These are phyloP conservation scores for Entomortierella chlamydospora DNA, from an alignment of 192 early-diverging fungal genomes.

Conservation along the genomic window DNA sequence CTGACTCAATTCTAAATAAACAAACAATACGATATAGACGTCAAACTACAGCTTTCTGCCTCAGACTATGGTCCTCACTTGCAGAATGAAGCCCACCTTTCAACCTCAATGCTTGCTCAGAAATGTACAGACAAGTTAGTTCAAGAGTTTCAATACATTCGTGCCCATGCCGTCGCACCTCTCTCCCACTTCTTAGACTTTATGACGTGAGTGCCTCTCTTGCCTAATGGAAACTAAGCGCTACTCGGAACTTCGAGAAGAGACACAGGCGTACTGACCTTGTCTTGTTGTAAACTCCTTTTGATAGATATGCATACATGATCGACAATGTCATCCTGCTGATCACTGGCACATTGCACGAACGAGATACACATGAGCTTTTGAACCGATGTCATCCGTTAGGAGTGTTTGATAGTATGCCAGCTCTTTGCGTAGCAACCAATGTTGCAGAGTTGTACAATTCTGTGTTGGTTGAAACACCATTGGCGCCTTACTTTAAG, in stretches of 20 bases:
- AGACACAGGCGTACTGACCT: too few relatives aligned
- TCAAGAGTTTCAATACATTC: constrained; percentile 92
- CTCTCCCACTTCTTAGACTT: constrained; percentile 95
- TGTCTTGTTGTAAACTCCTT: background rate
- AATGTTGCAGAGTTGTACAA: constrained; percentile 95
- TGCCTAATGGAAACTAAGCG: too few relatives aligned
- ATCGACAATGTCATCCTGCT: constrained; percentile 99
- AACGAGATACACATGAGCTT: constrained; percentile 97
- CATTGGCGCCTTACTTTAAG: constrained; percentile 95
- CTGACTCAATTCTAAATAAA: too few relatives aligned
- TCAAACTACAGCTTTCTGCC: constrained; percentile 93
- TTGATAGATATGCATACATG: constrained; percentile 93
- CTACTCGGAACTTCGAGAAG: too few relatives aligned
- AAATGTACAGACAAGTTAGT: constrained; percentile 91
- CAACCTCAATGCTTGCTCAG: constrained; percentile 92
- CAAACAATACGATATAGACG: too few relatives aligned
- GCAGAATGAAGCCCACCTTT: constrained; percentile 95
- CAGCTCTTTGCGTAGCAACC: constrained; percentile 96
- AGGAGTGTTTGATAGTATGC: constrained; percentile 98
- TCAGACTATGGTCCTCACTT: constrained; percentile 96
- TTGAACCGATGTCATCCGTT: constrained; percentile 97
- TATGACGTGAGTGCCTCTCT: constrained; percentile 72
- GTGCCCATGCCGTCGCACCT: constrained; percentile 83
- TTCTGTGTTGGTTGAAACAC: constrained; percentile 97
- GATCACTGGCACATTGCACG: constrained; percentile 97